A percentile compares a stretch with the other conserved stretches of the same genome.
phyloP scores from a whole-genome alignment of 1,284 basidiomycete species.

The Wallemia ichthyophaga region DNA sequence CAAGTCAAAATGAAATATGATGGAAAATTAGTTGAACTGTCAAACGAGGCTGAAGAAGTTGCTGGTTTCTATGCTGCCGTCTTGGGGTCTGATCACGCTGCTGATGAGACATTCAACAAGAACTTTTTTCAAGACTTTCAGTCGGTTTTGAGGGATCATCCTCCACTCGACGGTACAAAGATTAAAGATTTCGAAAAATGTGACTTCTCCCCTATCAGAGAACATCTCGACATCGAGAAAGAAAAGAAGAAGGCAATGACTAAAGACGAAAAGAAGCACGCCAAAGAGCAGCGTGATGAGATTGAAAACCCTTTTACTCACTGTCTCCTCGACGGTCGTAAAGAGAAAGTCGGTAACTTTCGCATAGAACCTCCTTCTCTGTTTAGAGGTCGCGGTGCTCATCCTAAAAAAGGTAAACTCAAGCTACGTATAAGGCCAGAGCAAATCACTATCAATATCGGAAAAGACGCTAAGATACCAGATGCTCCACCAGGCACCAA shows the following conservation, averaged over 20 bases:
- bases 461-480: slow-evolving; percentile 36
- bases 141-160: slow-evolving; percentile 41
- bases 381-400: slow-evolving; percentile 90
- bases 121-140: slow-evolving; percentile 92
- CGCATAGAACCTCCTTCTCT: slow-evolving; percentile 88
- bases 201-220: slow-evolving; percentile 84
- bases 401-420: slow-evolving; percentile 84
- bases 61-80: slow-evolving; percentile 87
- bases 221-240: slow-evolving; percentile 69
- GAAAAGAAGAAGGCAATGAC: slow-evolving; percentile 73
- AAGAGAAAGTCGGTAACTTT: slow-evolving; percentile 96
- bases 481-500: slow-evolving; percentile 10
- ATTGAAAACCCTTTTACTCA: slow-evolving; percentile 55
- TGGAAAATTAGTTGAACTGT: slow-evolving; percentile 47
- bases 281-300: slow-evolving; percentile 56
- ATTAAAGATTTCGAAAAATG: slow-evolving; percentile 52
- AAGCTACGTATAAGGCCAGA: slow-evolving; percentile 81
- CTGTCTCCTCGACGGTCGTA: slow-evolving; percentile 71
- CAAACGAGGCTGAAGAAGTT: slow-evolving; percentile 74
- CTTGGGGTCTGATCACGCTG: slow-evolving; percentile 72
- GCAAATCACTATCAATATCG: slow-evolving; percentile 82
- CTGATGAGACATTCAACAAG: slow-evolving; percentile 62
- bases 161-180: slow-evolving; percentile 33
- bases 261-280: slow-evolving; percentile 55
- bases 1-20: slow-evolving; percentile 86